Evolutionary conservation across 208 protist genomes (phyloP).

Genomic region (Leishmania braziliensis): DNA sequence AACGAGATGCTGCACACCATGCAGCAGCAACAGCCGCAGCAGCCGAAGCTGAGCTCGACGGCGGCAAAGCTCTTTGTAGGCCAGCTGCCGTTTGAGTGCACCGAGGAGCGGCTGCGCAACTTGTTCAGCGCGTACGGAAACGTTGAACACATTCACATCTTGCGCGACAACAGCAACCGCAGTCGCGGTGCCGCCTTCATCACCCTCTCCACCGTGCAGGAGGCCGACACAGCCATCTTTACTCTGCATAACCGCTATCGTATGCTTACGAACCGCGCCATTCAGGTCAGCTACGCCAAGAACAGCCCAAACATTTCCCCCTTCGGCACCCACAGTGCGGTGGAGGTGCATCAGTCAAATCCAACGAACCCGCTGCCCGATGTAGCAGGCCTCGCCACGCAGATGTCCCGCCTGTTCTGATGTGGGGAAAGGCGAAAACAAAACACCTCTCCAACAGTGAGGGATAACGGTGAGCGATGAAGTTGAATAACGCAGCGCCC

Average conservation of each 20-base stretch:
- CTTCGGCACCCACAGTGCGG: constrained; percentile 77
- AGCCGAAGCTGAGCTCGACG: constrained; percentile 42
- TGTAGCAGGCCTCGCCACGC: constrained; percentile 45
- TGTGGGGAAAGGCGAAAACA: background rate
- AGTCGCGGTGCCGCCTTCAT: constrained; percentile 87
- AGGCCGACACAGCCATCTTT: constrained; percentile 88
- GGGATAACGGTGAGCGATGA: background rate
- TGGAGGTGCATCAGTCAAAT: constrained; percentile 84
- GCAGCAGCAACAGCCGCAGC: constrained; percentile 33
- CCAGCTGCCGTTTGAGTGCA: constrained; percentile 85
- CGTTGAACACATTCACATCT: constrained; percentile 88
- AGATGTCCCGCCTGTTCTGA: constrained; percentile 43
- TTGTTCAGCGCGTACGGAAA: constrained; percentile 86
- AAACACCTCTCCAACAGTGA: background rate
- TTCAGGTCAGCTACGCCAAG: constrained; percentile 92
- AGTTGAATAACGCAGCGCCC: background rate
- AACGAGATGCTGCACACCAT: constrained; percentile 20
- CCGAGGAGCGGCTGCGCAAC: constrained; percentile 78
- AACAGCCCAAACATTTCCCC: constrained; percentile 86
- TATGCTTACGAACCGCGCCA: constrained; percentile 87
- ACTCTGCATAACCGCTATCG: constrained; percentile 89
- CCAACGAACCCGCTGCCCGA: constrained; percentile 86
- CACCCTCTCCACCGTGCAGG: constrained; percentile 77
- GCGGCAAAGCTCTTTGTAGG: constrained; percentile 87
- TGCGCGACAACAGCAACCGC: constrained; percentile 81